These are phyloP conservation scores for Abrus precatorius DNA, from an alignment of 306 rosid genomes.

Conservation along the genomic window DNA sequence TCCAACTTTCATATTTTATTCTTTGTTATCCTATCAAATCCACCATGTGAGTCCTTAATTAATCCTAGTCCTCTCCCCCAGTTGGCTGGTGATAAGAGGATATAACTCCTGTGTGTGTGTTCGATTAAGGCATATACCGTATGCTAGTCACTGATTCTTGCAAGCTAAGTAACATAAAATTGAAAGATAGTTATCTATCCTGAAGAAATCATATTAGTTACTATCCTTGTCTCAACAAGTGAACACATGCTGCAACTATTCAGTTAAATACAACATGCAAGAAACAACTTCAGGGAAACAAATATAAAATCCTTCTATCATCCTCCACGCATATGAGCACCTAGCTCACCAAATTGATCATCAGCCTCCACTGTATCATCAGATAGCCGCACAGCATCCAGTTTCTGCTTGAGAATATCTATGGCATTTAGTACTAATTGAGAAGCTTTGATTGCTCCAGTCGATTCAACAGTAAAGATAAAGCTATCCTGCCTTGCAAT, in stretches of 20 bases:
- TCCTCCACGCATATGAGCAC: conserved; percentile 98
- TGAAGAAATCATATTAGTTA: conserved; percentile 1
- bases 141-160: neutral
- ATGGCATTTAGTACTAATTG: conserved; percentile 89
- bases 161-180: neutral
- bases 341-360: conserved; percentile 96
- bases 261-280: conserved; percentile 45
- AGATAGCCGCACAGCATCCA: conserved; percentile 93
- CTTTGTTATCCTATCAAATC: too few relatives aligned
- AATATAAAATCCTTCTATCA: conserved; percentile 48
- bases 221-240: conserved; percentile 42
- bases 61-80: too few relatives aligned
- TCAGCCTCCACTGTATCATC: conserved; percentile 94
- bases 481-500: conserved; percentile 88
- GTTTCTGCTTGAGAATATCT: conserved; percentile 89
- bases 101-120: neutral
- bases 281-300: conserved; percentile 47
- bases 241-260: conserved; percentile 38
- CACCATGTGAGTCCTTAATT: too few relatives aligned
- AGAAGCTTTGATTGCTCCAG: conserved; percentile 90
- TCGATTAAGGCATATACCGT: neutral
- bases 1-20: too few relatives aligned
- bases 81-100: neutral
- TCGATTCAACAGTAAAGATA: conserved; percentile 92
- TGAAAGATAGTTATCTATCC: conserved; percentile 1